These are phyloP conservation scores for Aspergillus leporis DNA, from an alignment of 495 filamentous ascomycete genomes.

Conservation along the genomic window DNA sequence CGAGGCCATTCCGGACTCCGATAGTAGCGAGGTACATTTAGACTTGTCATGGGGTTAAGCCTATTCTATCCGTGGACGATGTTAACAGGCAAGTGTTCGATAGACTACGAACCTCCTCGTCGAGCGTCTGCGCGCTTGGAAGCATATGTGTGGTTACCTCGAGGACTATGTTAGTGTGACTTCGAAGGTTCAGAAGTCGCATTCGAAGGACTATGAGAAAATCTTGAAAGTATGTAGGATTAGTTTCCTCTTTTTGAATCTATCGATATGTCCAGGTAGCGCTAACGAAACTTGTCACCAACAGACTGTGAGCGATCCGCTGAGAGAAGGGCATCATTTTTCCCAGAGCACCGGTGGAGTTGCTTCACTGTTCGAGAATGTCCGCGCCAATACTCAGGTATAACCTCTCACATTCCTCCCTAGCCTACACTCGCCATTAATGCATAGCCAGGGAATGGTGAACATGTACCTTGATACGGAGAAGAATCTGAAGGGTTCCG, in stretches of 20 bases:
- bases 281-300: constrained; percentile 6
- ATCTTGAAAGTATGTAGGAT: constrained; percentile 72
- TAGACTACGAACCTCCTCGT: constrained; percentile 75
- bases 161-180: constrained; percentile 84
- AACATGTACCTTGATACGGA: constrained; percentile 88
- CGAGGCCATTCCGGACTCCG: constrained; percentile 72
- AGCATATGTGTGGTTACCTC: constrained; percentile 86
- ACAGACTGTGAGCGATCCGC: constrained; percentile 79
- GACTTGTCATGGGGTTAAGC: not conserved
- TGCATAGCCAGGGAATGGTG: constrained; percentile 62
- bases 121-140: constrained; percentile 90
- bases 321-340: constrained; percentile 88
- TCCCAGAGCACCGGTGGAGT: constrained; percentile 82
- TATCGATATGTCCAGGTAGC: not conserved
- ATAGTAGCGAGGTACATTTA: constrained; percentile 68
- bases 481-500: constrained; percentile 76
- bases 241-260: not conserved
- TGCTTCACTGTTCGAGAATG: constrained; percentile 86
- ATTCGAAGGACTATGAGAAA: constrained; percentile 94
- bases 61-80: not conserved
- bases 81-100: constrained; percentile 6
- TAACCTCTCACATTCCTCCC: not conserved
- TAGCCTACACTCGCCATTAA: not conserved
- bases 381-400: constrained; percentile 88
- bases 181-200: constrained; percentile 78